Evolutionary conservation across 805 yeast genomes (phyloP).

Genomic region (Kregervanrija fluxuum): DNA sequence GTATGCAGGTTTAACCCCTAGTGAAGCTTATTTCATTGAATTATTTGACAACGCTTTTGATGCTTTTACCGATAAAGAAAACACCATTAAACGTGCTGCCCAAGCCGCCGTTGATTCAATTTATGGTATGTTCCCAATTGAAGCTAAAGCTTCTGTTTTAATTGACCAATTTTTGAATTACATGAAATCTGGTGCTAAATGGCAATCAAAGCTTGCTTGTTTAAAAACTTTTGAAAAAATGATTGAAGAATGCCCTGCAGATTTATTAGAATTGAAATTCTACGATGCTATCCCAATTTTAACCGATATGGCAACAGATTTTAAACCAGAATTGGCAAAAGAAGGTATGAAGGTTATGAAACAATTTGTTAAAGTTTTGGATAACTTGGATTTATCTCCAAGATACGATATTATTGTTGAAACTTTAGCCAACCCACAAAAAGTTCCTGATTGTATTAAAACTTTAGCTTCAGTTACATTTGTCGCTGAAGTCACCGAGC

Average conservation of each 20-base stretch:
- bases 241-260: conserved; percentile 74
- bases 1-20: conserved; percentile 62
- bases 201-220: conserved; percentile 86
- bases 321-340: conserved; percentile 91
- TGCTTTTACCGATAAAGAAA: conserved; percentile 79
- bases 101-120: conserved; percentile 67
- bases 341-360: conserved; percentile 69
- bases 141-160: conserved; percentile 68
- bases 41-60: conserved; percentile 63
- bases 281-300: conserved; percentile 73
- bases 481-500: conserved; percentile 97
- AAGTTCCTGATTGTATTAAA: conserved; percentile 84
- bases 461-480: conserved; percentile 89
- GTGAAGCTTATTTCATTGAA: conserved; percentile 65
- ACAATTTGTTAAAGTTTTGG: conserved; percentile 72
- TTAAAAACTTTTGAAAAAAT: conserved; percentile 66
- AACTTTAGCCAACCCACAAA: conserved; percentile 84
- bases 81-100: conserved; percentile 79
- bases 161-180: conserved; percentile 55
- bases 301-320: conserved; percentile 87
- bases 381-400: conserved; percentile 85
- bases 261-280: conserved; percentile 76
- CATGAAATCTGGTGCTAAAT: conserved; percentile 77
- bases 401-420: conserved; percentile 79
- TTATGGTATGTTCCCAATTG: conserved; percentile 63